These are phyloP conservation scores for Exophiala oligosperma DNA, from an alignment of 2,329 filamentous ascomycete species.

Conservation along the genomic window DNA sequence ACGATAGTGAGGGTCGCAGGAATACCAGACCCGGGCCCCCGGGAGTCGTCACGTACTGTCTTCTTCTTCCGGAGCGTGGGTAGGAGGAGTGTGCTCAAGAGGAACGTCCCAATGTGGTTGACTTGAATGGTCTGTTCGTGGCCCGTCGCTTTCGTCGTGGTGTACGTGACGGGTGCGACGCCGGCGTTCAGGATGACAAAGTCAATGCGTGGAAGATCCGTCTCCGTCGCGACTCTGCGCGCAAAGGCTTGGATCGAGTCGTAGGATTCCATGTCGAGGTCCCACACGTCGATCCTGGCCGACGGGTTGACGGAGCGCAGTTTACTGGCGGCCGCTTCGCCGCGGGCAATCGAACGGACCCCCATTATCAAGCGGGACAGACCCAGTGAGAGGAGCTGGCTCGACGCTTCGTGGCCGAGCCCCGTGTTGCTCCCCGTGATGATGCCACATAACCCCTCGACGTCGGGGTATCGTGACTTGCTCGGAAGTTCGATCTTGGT, in stretches of 20 bases:
- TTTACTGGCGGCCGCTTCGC: slow-evolving; percentile 41
- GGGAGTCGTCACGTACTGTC: not conserved
- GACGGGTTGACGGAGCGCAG: slow-evolving; percentile 38
- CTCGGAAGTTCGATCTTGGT: slow-evolving; percentile 5
- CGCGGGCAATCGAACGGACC: slow-evolving; percentile 46
- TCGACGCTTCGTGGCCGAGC: slow-evolving; percentile 47
- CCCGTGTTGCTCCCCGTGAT: slow-evolving; percentile 53
- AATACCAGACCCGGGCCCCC: not conserved
- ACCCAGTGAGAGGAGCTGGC: slow-evolving; percentile 43
- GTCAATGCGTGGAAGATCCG: slow-evolving; percentile 40
- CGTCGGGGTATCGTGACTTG: slow-evolving; percentile 22
- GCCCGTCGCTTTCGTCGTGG: slow-evolving; percentile 12
- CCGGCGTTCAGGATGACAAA: slow-evolving; percentile 50
- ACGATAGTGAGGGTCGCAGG: slow-evolving; percentile 23
- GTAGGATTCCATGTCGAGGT: slow-evolving; percentile 50
- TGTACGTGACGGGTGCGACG: slow-evolving; percentile 27
- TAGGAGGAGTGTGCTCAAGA: slow-evolving; percentile 28
- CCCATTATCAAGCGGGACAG: slow-evolving; percentile 49
- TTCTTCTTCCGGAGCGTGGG: slow-evolving; percentile 30
- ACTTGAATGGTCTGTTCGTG: slow-evolving; percentile 44
- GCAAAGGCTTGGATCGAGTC: slow-evolving; percentile 47
- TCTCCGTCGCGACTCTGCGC: slow-evolving; percentile 32
- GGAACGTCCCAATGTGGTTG: slow-evolving; percentile 28
- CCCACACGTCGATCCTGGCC: slow-evolving; percentile 50
- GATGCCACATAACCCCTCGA: slow-evolving; percentile 44